Percentiles rank a stretch among this genome's conserved stretches.
Conservation (phyloP, 164 flowering plant species). For the Liquidambar formosana region DNA sequence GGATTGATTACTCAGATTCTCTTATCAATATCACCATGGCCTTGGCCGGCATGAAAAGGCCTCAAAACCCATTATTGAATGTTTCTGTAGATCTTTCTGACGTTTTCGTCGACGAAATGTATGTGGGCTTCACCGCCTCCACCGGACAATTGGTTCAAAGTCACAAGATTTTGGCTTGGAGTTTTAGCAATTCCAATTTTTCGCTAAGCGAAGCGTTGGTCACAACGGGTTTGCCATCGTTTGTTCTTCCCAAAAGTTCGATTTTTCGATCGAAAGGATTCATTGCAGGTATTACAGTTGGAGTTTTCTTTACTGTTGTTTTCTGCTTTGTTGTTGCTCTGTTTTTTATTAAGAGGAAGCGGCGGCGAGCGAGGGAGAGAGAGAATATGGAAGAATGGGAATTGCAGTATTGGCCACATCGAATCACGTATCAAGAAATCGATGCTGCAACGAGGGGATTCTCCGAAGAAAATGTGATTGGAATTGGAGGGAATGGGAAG, state of each 20-base stretch:
- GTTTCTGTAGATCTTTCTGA: slow-evolving; percentile 40
- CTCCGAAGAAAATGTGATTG: slow-evolving; percentile 60
- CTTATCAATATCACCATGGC: slow-evolving; percentile 55
- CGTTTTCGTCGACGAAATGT: slow-evolving; percentile 64
- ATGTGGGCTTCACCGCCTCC: slow-evolving; percentile 58
- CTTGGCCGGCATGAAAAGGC: slow-evolving; percentile 43
- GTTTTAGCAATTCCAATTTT: slow-evolving; percentile 55
- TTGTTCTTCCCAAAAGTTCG: slow-evolving; percentile 38
- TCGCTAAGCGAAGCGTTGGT: slow-evolving; percentile 37
- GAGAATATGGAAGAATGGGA: slow-evolving; percentile 72
- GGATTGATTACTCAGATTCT: slow-evolving; percentile 56
- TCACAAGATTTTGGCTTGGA: slow-evolving; percentile 63
- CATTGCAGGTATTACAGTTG: slow-evolving; percentile 39
- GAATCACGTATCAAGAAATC: slow-evolving; percentile 47
- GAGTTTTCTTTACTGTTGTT: slow-evolving; percentile 18
- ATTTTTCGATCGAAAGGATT: slow-evolving; percentile 34
- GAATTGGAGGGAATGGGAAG: slow-evolving; percentile 69
- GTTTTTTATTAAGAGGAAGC: slow-evolving; percentile 24
- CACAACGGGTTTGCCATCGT: slow-evolving; percentile 49
- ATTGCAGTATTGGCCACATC: slow-evolving; percentile 75
- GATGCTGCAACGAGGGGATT: slow-evolving; percentile 53
- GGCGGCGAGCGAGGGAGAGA: slow-evolving; percentile 28
- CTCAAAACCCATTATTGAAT: slow-evolving; percentile 36
- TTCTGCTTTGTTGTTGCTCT: slow-evolving; percentile 12
- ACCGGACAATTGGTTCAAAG: slow-evolving; percentile 49